Base-by-base conservation (phyloP, 495 filamentous ascomycete species). In the Chlorociboria aeruginascens region DNA sequence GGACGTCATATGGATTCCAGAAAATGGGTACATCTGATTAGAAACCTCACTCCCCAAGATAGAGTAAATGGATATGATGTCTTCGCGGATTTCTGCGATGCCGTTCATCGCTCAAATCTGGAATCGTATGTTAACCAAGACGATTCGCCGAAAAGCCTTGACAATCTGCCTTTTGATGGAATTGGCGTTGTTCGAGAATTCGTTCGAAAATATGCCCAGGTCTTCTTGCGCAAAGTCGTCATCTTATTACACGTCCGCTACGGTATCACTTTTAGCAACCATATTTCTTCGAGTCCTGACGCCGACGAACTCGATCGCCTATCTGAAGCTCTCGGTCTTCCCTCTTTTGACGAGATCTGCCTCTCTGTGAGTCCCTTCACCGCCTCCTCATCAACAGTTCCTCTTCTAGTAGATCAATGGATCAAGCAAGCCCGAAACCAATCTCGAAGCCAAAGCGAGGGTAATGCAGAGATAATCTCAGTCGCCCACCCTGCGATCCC, bases 201-300 rank as follows among this genome's bases (percentile, higher is more conserved):
- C 33, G 48, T 49, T 7, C 76, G 76, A 30, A 88, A 79, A 58
- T 99, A 96, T 56, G 85, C 87, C 12, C 69, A 93, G n/a, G 70
- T 81, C 0, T 97, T 97, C 69, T 69, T 97, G 10, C 84, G 92
- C 48, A 99, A 97, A 68, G 72, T 75, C 8, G 74, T 76, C 12
- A 76, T 97, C 31, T 76, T 97, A 14, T 72, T 96, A 46, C 80
- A 95, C 58, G 86, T 93, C 40, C 84, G 86, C 46, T 86, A 84
- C 60, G 89, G 90, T 11, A 77, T 95, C 34, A 82, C 94, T 33
- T 92, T 96, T 64, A 84, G 86, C 41, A 79, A 76, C 57, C 79
- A 83, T 9, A 73, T 84, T 16, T 77, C 81, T 48, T 66, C 70
- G 37, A 73, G 78, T 44, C 64, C 79, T 0, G 81, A 82, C 54